phyloP scores from a whole-genome alignment of 345 rosid genomes.

The Jatropha curcas region DNA sequence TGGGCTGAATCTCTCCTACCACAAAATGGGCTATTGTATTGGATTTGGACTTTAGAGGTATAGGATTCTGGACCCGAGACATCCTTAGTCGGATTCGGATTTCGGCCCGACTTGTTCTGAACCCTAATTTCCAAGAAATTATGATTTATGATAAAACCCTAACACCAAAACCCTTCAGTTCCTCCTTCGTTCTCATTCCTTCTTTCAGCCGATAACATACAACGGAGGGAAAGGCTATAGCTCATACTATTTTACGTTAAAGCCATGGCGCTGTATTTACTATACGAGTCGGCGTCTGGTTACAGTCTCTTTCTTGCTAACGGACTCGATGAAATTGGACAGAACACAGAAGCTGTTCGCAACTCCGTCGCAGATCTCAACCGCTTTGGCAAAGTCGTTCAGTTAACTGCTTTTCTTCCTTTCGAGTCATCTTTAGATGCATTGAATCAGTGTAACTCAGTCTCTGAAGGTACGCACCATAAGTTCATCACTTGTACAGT shows the following conservation, averaged over 20 bases:
- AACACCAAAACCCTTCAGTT: not conserved
- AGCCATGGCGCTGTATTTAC: slow-evolving; percentile 53
- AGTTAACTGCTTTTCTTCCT: slow-evolving; percentile 72
- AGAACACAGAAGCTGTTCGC: slow-evolving; percentile 77
- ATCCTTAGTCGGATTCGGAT: not conserved
- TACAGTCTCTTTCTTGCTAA: slow-evolving; percentile 53
- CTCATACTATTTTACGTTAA: not conserved
- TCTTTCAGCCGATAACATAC: slow-evolving; percentile 2
- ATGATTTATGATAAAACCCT: slow-evolving; percentile 8
- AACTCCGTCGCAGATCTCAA: slow-evolving; percentile 65
- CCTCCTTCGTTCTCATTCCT: not conserved
- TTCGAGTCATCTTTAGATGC: slow-evolving; percentile 68
- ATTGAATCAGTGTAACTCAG: slow-evolving; percentile 77
- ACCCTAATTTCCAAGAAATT: not conserved
- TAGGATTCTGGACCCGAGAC: not conserved
- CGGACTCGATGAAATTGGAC: slow-evolving; percentile 81
- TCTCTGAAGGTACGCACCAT: slow-evolving; percentile 59
- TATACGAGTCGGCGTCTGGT: slow-evolving; percentile 76
- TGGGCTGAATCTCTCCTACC: too few species aligned
- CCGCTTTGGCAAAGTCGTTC: slow-evolving; percentile 75
- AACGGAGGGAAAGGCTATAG: not conserved
- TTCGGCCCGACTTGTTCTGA: not conserved
- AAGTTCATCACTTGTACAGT: not conserved
- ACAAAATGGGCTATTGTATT: too few species aligned
- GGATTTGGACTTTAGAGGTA: not conserved